phyloP scores from a whole-genome alignment of 352 stramenopile species.

The Phytophthora hybrid region DNA sequence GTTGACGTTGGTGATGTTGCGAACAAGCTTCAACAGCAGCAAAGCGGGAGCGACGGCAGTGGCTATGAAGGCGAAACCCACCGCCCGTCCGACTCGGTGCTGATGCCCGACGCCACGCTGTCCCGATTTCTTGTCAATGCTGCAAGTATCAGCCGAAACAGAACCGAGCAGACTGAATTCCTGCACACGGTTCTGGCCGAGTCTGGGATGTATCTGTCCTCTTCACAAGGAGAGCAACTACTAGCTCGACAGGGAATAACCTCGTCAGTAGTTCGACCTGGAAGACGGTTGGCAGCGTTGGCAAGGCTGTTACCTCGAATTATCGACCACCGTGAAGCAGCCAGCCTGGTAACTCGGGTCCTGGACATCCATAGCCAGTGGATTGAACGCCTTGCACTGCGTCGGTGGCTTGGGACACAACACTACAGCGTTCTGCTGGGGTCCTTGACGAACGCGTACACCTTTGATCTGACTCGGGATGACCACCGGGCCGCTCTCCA shows the following conservation, averaged over 20 bases:
- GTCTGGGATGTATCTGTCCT: constrained; percentile 75
- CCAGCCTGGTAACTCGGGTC: constrained; percentile 48
- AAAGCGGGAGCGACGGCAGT: neutral
- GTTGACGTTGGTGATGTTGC: neutral
- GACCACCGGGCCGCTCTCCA: constrained; percentile 58
- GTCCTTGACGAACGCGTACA: constrained; percentile 74
- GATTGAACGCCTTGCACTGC: constrained; percentile 65
- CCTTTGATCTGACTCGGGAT: constrained; percentile 54
- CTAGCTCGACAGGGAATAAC: constrained; percentile 57
- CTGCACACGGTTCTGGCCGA: constrained; percentile 59
- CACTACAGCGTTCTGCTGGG: constrained; percentile 71
- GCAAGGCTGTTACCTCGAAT: constrained; percentile 71
- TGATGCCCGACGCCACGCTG: constrained; percentile 51
- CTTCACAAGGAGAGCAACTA: constrained; percentile 68
- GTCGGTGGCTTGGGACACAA: constrained; percentile 57
- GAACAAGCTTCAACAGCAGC: neutral
- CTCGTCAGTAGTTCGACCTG: constrained; percentile 19
- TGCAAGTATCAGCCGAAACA: constrained; percentile 54
- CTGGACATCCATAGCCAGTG: constrained; percentile 58
- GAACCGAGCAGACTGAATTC: constrained; percentile 66
- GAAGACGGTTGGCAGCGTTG: constrained; percentile 43
- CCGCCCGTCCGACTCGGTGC: neutral
- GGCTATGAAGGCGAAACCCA: constrained; percentile 10
- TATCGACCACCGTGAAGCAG: constrained; percentile 62
- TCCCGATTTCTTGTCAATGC: constrained; percentile 54